Evolutionary conservation across 306 rosid genomes (phyloP).

Genomic region (Prunus padus): DNA sequence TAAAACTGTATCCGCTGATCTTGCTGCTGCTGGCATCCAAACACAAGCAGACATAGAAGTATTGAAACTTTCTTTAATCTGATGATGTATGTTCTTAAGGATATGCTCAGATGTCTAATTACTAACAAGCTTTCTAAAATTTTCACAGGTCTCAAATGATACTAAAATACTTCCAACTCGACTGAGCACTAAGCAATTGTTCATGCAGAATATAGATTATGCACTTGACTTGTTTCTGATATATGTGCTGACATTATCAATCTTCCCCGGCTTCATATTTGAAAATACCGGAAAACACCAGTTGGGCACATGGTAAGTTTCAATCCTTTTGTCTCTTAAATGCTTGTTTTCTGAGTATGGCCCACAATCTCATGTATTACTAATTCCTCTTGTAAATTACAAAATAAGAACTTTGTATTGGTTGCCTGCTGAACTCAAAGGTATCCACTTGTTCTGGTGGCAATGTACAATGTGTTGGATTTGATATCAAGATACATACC

Average conservation of each 20-base stretch:
- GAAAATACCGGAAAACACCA: conserved; percentile 82
- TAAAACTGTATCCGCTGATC: conserved; percentile 78
- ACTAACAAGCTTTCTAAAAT: neutral
- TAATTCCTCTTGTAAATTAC: neutral
- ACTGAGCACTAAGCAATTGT: conserved; percentile 51
- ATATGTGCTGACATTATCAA: conserved; percentile 67
- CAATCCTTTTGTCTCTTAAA: neutral
- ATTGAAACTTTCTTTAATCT: conserved; percentile 16
- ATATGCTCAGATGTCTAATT: neutral
- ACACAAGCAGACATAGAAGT: conserved; percentile 39
- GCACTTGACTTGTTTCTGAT: conserved; percentile 53
- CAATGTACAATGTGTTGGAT: conserved; percentile 64
- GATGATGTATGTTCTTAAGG: neutral
- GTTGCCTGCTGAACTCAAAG: conserved; percentile 33
- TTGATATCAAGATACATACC: conserved; percentile 67
- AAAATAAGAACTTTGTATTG: neutral
- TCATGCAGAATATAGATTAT: conserved; percentile 56
- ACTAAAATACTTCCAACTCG: conserved; percentile 30
- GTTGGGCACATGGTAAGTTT: conserved; percentile 69
- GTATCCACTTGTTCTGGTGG: conserved; percentile 70
- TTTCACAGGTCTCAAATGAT: conserved; percentile 39
- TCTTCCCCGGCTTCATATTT: conserved; percentile 79
- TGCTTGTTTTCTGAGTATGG: neutral
- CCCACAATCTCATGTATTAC: neutral
- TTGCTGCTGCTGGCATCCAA: conserved; percentile 71